Conservation (phyloP, 1,284 basidiomycete species). For the Leccinum subrobustum region DNA sequence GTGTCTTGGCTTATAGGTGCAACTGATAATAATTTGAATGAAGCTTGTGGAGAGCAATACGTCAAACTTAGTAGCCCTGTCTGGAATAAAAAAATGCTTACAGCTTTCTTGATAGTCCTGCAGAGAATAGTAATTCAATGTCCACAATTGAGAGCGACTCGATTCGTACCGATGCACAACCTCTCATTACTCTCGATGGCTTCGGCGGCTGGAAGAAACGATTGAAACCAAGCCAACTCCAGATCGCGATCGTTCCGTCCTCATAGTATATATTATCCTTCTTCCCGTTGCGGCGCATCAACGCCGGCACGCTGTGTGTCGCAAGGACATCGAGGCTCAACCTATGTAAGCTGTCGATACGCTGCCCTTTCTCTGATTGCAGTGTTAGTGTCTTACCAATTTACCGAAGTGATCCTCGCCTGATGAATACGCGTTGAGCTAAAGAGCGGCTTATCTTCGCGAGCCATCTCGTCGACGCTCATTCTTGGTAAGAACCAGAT, state of each 20-base stretch:
- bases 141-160: neutral
- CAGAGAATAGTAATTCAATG: conserved; percentile 5
- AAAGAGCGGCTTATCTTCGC: conserved; percentile 75
- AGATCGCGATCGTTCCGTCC: conserved; percentile 55
- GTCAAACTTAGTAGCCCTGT: conserved; percentile 6
- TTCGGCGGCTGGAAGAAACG: conserved; percentile 56
- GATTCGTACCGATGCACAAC: conserved; percentile 56
- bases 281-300: conserved; percentile 43
- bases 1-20: conserved; percentile 42
- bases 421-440: conserved; percentile 63
- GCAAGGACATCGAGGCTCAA: conserved; percentile 56
- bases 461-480: conserved; percentile 38
- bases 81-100: conserved; percentile 29
- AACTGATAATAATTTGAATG: conserved; percentile 59
- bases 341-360: conserved; percentile 39
- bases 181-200: conserved; percentile 45
- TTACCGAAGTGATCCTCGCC: conserved; percentile 60
- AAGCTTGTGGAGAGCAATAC: conserved; percentile 39
- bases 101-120: conserved; percentile 75
- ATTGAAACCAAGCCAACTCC: conserved; percentile 65
- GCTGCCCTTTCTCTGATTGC: neutral
- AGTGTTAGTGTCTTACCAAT: conserved; percentile 44
- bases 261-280: conserved; percentile 37
- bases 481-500: conserved; percentile 57
- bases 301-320: conserved; percentile 58